Base-by-base conservation (phyloP, 352 stramenopile genomes). In the Pythium aristosporum region DNA sequence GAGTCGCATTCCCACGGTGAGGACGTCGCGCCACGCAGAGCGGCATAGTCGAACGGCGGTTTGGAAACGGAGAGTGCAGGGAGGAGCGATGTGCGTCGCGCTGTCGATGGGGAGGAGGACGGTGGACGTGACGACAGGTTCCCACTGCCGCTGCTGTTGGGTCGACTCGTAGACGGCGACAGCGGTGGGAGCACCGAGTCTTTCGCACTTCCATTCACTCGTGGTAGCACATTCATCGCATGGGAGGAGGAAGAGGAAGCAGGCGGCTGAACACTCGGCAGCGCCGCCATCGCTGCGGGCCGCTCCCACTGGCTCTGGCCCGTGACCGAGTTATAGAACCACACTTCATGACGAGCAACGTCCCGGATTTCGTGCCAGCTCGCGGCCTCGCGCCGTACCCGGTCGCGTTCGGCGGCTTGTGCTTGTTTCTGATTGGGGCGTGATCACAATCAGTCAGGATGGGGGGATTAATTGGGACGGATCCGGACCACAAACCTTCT, bases 271-370 rank as follows among this genome's bases (percentile, higher is more conserved):
- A 18, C 39, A 57, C 11, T 67, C 39, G 2, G 41, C 43, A 0
- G 36, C 73, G 32, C 74, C 20, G 53, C 56, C n/a, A 77, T 77
- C 30, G 46, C 46, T 8, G 41, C 32, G 0, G 87, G 85, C 10
- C 67, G 70, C 46, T 91, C 82, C 86, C 86, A 95, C 48, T 95
- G 84, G 67, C 82, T 92, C 15, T 83, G 65, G 4, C 82, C 82
- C 6, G 84, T 93, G 2, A 56, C 55, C 3, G 74, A 65, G 55
- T 95, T 95, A 71, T 93, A 95, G 63, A 86, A 95, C 86, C 86
- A 95, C 15, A 87, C 75, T 42, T 92, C 85, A 7, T 72, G 76
- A 9, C 71, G 65, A 18, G 88, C 79, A 10, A 89, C 68, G 58
- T 95, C 86, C 5, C 82, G 83, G 10, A 95, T 80, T 55, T 92